Evolutionary conservation across 768 basidiomycete genomes (phyloP), one percentile per base, ranked within the genome.

Genomic region (Naganishia onofrii): DNA sequence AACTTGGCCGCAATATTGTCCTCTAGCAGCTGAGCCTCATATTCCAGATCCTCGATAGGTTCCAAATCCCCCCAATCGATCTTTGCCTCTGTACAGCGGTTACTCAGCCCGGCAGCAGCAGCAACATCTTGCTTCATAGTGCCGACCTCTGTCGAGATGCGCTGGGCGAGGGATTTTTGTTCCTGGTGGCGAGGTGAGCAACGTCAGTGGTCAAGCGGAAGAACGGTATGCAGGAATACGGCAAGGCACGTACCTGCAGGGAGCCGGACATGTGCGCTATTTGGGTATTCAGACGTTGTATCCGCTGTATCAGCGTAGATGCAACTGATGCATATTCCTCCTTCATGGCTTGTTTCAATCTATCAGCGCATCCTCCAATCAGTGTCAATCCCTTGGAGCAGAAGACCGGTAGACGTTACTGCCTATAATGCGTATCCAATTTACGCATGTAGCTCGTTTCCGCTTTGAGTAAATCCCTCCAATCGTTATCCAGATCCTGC

Each of bases 21-120:
- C 53, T 88, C 86, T 26, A 95, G 85, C 15, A 93, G 84, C 78
- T 89, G 89, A 0, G 93, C 84, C 81, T 98, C 94, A 73, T 93
- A 96, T 69, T 89, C 88, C 51, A 96, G 84, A 79, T 97, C 94
- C 80, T 92, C 60, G 34, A 63, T 63, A 8, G 60, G 60, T 19
- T 93, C 95, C 79, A 94, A 91, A 78, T 98, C 95, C 77, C 96
- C 97, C 81, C 96, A 94, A 76, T 98, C 95, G 7, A 97, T 89
- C 71, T 98, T 96, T 12, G 93, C 94, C 8, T 87, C 86, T 3
- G 82, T 82, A 81, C 94, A 96, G 66, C 89, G 90, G 0, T 84
- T 84, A 74, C 97, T 92, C 0, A 88, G 88, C 0, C 79, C 82
- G 0, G 83, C 83, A 12, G 95, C 87, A 17, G 84, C 77, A 1